A percentile compares a stretch with the other conserved stretches of the same genome.
Conservation (phyloP, 495 filamentous ascomycete genomes). For the Penicillium antarcticum region DNA sequence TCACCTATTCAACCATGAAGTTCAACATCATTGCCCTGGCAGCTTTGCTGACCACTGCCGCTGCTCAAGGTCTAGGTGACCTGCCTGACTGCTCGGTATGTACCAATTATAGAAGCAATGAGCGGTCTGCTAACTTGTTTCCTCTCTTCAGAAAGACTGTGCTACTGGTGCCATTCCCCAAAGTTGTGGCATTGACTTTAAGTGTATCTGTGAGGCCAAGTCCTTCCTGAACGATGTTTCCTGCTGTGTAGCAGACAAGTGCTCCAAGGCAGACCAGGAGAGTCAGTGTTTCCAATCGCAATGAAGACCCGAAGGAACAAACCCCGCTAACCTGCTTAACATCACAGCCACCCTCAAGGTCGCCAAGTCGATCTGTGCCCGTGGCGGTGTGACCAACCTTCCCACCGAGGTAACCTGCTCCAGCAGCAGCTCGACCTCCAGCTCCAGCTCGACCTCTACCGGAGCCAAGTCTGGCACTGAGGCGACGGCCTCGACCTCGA, state of each 20-base stretch:
- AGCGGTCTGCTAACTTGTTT: neutral
- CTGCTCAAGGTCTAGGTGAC: slow-evolving; percentile 37
- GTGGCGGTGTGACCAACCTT: slow-evolving; percentile 38
- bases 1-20: slow-evolving; percentile 35
- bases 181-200: slow-evolving; percentile 55
- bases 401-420: slow-evolving; percentile 35
- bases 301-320: neutral
- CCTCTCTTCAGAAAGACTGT: slow-evolving; percentile 47
- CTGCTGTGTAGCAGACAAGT: slow-evolving; percentile 62
- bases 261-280: slow-evolving; percentile 52
- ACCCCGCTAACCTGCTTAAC: neutral
- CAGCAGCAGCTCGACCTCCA: slow-evolving; percentile 15
- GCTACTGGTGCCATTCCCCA: slow-evolving; percentile 43
- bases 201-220: slow-evolving; percentile 64
- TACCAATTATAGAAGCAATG: neutral
- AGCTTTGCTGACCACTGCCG: slow-evolving; percentile 28
- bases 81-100: slow-evolving; percentile 52
- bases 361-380: slow-evolving; percentile 47
- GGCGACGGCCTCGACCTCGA: slow-evolving; percentile 9
- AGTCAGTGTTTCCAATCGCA: slow-evolving; percentile 33
- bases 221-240: slow-evolving; percentile 59
- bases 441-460: slow-evolving; percentile 17
- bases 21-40: slow-evolving; percentile 26
- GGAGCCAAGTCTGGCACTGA: slow-evolving; percentile 14
- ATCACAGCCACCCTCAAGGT: slow-evolving; percentile 47